phyloP scores from a whole-genome alignment of 805 yeast genomes.

The Lipomyces anomalus region DNA sequence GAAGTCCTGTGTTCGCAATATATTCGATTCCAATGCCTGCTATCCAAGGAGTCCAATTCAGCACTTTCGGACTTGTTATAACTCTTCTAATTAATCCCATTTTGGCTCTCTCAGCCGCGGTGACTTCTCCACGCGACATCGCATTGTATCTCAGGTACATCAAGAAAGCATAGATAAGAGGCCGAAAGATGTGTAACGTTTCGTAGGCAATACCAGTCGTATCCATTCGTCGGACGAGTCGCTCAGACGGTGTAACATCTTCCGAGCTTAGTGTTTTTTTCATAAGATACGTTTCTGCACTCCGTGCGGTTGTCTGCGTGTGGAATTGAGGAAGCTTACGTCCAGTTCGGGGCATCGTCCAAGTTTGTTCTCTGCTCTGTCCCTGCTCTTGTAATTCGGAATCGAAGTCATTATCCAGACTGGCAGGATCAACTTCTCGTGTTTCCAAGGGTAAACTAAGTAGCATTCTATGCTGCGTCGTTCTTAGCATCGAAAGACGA shows the following conservation, averaged over 20 bases:
- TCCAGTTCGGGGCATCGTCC: conserved; percentile 27
- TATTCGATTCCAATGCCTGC: conserved; percentile 30
- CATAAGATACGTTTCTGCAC: conserved; percentile 26
- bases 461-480: conserved; percentile 30
- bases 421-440: conserved; percentile 34
- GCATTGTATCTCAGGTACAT: conserved; percentile 8
- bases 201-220: conserved; percentile 30
- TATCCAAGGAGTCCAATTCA: conserved; percentile 40
- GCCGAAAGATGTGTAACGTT: conserved; percentile 35
- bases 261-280: conserved; percentile 31
- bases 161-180: conserved; percentile 36
- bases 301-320: conserved; percentile 3
- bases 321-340: conserved; percentile 13
- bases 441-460: conserved; percentile 32
- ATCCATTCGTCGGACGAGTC: conserved; percentile 30
- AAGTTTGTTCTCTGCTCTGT: conserved; percentile 1
- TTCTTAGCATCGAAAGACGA: conserved; percentile 30
- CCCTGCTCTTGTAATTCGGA: too few relatives aligned
- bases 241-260: conserved; percentile 30
- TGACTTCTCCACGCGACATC: not conserved
- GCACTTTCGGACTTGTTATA: not conserved
- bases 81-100: not conserved
- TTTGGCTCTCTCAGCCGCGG: not conserved
- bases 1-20: conserved; percentile 1
- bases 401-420: conserved; percentile 23